Percentiles rank a stretch among this genome's conserved stretches.
Conservation (phyloP, 2,329 filamentous ascomycete genomes). For the Didymella segeticola region DNA sequence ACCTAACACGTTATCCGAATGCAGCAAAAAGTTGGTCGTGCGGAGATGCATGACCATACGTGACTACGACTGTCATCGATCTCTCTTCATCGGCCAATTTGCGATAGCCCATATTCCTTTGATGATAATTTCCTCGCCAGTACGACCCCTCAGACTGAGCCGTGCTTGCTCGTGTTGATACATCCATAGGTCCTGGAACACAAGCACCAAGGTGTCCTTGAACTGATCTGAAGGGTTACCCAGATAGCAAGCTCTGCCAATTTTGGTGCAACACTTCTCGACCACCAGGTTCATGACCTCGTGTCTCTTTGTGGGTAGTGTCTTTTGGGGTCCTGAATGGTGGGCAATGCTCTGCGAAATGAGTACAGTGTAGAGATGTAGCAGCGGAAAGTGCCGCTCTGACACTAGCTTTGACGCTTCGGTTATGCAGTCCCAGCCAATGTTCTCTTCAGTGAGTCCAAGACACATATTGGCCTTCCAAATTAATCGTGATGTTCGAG, state of each 20-base stretch:
- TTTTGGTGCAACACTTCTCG: constrained; percentile 36
- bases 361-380: constrained; percentile 43
- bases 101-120: constrained; percentile 56
- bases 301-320: constrained; percentile 19
- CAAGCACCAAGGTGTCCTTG: constrained; percentile 30
- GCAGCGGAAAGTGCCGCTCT: constrained; percentile 29
- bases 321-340: constrained; percentile 16
- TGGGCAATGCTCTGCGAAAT: constrained; percentile 40
- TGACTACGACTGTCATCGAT: neutral
- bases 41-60: neutral
- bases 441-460: constrained; percentile 16
- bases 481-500: constrained; percentile 30
- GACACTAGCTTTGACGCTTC: constrained; percentile 25
- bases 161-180: constrained; percentile 32
- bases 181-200: constrained; percentile 37
- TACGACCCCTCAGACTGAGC: constrained; percentile 35
- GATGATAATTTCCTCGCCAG: constrained; percentile 33
- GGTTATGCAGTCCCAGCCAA: constrained; percentile 35
- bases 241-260: constrained; percentile 25
- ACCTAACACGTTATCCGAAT: too few species aligned
- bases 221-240: constrained; percentile 31
- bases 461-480: constrained; percentile 42
- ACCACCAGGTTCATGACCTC: constrained; percentile 37
- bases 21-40: too few species aligned
- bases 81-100: constrained; percentile 5